Base-by-base conservation (phyloP, 2,329 filamentous ascomycete species). In the Aspergillus piperis region DNA sequence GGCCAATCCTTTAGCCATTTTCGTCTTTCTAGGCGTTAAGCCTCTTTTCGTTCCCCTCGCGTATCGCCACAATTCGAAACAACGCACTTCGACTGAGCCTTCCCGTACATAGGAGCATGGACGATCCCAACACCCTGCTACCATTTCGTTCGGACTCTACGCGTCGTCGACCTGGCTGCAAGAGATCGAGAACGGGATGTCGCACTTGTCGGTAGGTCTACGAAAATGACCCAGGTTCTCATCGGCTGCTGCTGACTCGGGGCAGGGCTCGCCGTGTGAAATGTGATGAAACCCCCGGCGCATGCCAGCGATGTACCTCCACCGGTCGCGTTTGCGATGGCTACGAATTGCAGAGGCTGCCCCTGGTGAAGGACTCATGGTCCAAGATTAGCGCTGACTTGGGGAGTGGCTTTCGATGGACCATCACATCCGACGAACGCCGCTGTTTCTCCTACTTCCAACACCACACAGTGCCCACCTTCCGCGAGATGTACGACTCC, bases 351-450 rank as follows among this genome's bases (percentile, higher is more conserved):
- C 23, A 54, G 8, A 44, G 44, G 2, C 27, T 55, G 8, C 50
- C 19, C 1, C 3, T 39, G 2, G 1, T 2, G n/a, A 8, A 11
- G 8, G 21, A 44, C 1, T 15, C 21, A 6, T 2, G 23, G 21
- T 1, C 21, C 23, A 21, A 27, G 44, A 44, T 44, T 3, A 13
- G 17, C 17, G 8, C 19, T n/a, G 41, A 44, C 17, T 5, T 44
- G 1, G 8, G 41, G 2, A 44, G 8, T n/a, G 54, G 54, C 1
- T 57, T 57, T 11, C 25, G 17, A 30, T 58, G 56, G 56, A 30
- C 17, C 5, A 54, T 59, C 15, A 71, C 71, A 70, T 8, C 68
- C 68, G 19, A 70, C 66, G 55, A 73, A 70, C 8, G 65, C 62
- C 32, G 60, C 48, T 13, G 58, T 59, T 61, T 60, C 51, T 11